Evolutionary conservation across 1,139 yeast genomes (phyloP), one percentile per base, ranked within the genome.

Genomic region (Spathaspora sp.): DNA sequence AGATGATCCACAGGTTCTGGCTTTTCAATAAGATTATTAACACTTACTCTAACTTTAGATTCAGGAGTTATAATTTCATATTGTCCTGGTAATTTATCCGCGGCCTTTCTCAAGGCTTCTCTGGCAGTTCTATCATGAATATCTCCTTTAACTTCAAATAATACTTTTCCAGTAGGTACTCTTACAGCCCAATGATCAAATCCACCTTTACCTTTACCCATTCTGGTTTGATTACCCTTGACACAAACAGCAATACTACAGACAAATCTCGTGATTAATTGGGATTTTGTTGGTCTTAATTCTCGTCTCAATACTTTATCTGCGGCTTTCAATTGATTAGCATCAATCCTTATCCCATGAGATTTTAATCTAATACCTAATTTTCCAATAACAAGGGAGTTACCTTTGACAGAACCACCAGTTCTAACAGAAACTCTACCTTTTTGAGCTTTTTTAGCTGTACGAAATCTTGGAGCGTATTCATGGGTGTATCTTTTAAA

Each of bases 151-250:
- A 91, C 83, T 68, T 93, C 99, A 63, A 91, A 90, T 31, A 90
- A 74, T 42, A 93, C 84, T 61, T 90, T 90, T 3, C 99, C 99
- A 0, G 97, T 90, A 41, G 99, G 96, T 16, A 93, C 93, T 59
- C 99, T 81, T 39, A 85, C 88, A 54, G 96, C 96, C 98, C 98
- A 95, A 72, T 89, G 95, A 59, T 90, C 96, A 63, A 93, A 91
- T 0, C 95, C 85, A 68, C 99, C 99, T 69, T 93, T 93, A 74
- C 99, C 99, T 69, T 95, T 93, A 75, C 99, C 99, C 99, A 93
- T 93, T 84, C 99, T 93, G 16, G 97, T 89, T 65, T 93, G 97
- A 67, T 95, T 93, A 73, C 99, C 99, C 72, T 93, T 93, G 48
- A 89, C 82, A 69, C 97, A 91, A 17, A 93, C 96, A 0, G 98